Evolutionary conservation across 495 filamentous ascomycete genomes (phyloP).

Genomic region (Aspergillus olivimuriae): DNA sequence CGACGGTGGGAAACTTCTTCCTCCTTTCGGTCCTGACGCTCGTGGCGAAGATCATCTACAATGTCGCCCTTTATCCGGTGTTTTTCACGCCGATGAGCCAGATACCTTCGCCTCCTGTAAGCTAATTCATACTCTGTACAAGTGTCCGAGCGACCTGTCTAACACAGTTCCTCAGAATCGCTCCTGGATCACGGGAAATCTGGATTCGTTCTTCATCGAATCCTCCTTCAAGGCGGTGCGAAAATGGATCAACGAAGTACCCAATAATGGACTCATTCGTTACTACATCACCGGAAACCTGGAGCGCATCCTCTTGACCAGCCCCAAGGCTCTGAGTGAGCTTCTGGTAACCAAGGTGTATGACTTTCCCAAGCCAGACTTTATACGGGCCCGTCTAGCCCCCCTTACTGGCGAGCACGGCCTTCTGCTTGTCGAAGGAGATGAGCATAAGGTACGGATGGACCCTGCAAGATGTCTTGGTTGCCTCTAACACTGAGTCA

Average conservation of each 20-base stretch:
- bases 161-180: slow-evolving; percentile 19
- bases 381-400: slow-evolving; percentile 50
- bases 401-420: slow-evolving; percentile 63
- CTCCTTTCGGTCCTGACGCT: slow-evolving; percentile 18
- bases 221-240: slow-evolving; percentile 51
- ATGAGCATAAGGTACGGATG: slow-evolving; percentile 64
- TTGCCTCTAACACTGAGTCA: background rate
- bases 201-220: slow-evolving; percentile 15
- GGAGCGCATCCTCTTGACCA: slow-evolving; percentile 63
- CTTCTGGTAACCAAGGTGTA: slow-evolving; percentile 64
- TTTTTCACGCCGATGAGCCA: slow-evolving; percentile 64
- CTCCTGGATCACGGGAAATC: slow-evolving; percentile 32
- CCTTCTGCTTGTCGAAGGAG: slow-evolving; percentile 75
- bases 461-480: background rate
- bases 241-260: slow-evolving; percentile 60
- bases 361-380: slow-evolving; percentile 67
- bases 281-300: slow-evolving; percentile 61
- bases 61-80: slow-evolving; percentile 59
- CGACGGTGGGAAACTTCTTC: slow-evolving; percentile 18
- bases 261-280: slow-evolving; percentile 75
- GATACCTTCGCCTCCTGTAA: slow-evolving; percentile 54
- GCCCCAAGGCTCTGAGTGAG: slow-evolving; percentile 60
- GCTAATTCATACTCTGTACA: slow-evolving; percentile 13
- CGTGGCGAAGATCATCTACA: slow-evolving; percentile 37
- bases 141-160: background rate